Conservation (phyloP, 2,329 filamentous ascomycete genomes). For the Cladophialophora bantiana region DNA sequence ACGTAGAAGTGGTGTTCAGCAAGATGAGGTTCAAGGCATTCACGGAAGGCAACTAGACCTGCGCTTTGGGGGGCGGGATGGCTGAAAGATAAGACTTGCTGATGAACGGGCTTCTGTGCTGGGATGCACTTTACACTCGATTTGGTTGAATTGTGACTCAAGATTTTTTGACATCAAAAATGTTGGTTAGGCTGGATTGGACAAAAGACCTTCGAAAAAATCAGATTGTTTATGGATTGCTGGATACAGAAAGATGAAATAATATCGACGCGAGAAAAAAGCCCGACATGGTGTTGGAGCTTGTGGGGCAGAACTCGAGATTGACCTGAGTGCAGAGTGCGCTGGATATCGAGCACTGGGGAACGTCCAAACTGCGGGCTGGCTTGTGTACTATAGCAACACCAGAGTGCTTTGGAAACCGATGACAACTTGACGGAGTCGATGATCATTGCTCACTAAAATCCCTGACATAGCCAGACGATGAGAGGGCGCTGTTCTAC, state of each 20-base stretch:
- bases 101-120: constrained; percentile 10
- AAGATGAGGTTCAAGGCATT: constrained; percentile 23
- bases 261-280: constrained; percentile 13
- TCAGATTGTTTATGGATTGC: constrained; percentile 29
- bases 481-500: neutral
- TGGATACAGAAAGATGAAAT: constrained; percentile 20
- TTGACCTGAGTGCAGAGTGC: neutral
- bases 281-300: constrained; percentile 1
- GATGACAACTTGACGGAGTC: constrained; percentile 4
- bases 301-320: constrained; percentile 8
- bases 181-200: constrained; percentile 15
- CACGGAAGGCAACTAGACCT: constrained; percentile 18
- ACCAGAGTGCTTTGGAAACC: constrained; percentile 3
- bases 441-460: constrained; percentile 1
- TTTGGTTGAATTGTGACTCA: neutral
- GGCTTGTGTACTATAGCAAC: constrained; percentile 17
- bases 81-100: constrained; percentile 3
- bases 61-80: neutral
- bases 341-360: neutral
- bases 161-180: constrained; percentile 14
- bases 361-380: constrained; percentile 1
- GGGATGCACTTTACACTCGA: neutral
- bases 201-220: constrained; percentile 15
- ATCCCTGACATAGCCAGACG: neutral
- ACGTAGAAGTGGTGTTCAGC: constrained; percentile 23